phyloP scores from a whole-genome alignment of 306 rosid species.

The Cotoneaster glaucophyllus region DNA sequence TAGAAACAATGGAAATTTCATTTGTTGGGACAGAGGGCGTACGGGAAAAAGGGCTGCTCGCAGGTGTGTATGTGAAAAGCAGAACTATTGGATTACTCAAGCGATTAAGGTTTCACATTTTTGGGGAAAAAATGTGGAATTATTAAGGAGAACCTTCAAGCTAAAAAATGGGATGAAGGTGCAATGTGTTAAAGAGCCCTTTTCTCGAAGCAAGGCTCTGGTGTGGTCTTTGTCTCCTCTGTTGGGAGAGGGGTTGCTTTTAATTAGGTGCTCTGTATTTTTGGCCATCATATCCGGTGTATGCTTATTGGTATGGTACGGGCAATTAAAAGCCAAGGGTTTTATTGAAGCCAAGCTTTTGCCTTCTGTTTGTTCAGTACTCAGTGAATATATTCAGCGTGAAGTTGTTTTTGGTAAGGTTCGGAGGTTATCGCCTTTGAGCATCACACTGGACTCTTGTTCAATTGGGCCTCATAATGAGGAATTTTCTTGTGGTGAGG shows the following conservation, averaged over 20 bases:
- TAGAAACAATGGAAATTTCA: constrained; percentile 24
- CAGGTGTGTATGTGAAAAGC: constrained; percentile 39
- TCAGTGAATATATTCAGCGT: constrained; percentile 68
- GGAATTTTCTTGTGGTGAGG: constrained; percentile 88
- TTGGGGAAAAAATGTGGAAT: constrained; percentile 55
- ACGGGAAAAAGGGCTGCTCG: constrained; percentile 27
- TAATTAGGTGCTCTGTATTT: constrained; percentile 64
- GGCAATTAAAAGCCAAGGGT: constrained; percentile 58
- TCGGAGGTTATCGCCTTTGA: constrained; percentile 67
- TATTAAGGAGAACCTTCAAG: constrained; percentile 40
- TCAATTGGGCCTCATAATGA: constrained; percentile 69
- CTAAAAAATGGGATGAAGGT: constrained; percentile 37
- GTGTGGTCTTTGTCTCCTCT: constrained; percentile 39
- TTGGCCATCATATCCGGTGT: constrained; percentile 62
- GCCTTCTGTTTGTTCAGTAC: constrained; percentile 71
- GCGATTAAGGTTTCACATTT: constrained; percentile 48
- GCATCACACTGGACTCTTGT: constrained; percentile 78
- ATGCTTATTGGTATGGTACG: constrained; percentile 75
- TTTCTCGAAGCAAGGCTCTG: constrained; percentile 41
- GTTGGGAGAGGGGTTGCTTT: constrained; percentile 70
- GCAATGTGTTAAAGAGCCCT: constrained; percentile 55
- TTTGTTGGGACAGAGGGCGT: constrained; percentile 26
- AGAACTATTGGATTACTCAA: constrained; percentile 41
- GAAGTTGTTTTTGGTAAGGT: constrained; percentile 78
- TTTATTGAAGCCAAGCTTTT: constrained; percentile 59